Percentiles rank a stretch among this genome's conserved stretches.
Evolutionary conservation across 169 alveolate genomes (phyloP).

Genomic region (Babesia caballi): DNA sequence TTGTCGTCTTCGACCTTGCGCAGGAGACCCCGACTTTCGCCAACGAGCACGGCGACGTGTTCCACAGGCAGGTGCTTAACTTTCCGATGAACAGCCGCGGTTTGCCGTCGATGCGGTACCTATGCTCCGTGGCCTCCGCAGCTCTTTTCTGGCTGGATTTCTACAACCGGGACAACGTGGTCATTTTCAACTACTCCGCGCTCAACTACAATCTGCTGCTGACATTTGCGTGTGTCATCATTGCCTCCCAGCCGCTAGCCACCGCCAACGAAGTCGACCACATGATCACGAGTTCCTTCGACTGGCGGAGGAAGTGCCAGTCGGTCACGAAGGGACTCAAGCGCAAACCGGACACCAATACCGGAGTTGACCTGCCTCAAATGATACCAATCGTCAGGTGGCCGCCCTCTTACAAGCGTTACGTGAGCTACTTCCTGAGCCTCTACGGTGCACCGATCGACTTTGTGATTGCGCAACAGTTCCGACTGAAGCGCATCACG

Average conservation of each 20-base stretch:
- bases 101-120: constrained; percentile 70
- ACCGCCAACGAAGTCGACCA: constrained; percentile 38
- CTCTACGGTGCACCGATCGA: constrained; percentile 16
- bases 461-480: constrained; percentile 13
- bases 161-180: constrained; percentile 66
- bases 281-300: constrained; percentile 28
- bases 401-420: constrained; percentile 65
- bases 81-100: constrained; percentile 68
- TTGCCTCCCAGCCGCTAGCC: constrained; percentile 18
- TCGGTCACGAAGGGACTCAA: not conserved
- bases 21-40: constrained; percentile 56
- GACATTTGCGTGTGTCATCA: constrained; percentile 35
- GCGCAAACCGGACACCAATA: not conserved
- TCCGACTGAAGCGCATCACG: not conserved
- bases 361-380: constrained; percentile 16
- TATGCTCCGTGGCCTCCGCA: constrained; percentile 60
- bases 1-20: constrained; percentile 69
- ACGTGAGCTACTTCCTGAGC: constrained; percentile 41
- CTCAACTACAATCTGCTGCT: constrained; percentile 52
- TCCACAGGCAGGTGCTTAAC: constrained; percentile 69
- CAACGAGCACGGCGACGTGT: constrained; percentile 63
- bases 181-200: constrained; percentile 64
- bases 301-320: constrained; percentile 48
- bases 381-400: constrained; percentile 53
- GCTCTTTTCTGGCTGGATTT: constrained; percentile 74